Percentiles rank a stretch among this genome's conserved stretches.
Conservation (phyloP, 805 yeast genomes). For the Saccharomyces eubayanus region DNA sequence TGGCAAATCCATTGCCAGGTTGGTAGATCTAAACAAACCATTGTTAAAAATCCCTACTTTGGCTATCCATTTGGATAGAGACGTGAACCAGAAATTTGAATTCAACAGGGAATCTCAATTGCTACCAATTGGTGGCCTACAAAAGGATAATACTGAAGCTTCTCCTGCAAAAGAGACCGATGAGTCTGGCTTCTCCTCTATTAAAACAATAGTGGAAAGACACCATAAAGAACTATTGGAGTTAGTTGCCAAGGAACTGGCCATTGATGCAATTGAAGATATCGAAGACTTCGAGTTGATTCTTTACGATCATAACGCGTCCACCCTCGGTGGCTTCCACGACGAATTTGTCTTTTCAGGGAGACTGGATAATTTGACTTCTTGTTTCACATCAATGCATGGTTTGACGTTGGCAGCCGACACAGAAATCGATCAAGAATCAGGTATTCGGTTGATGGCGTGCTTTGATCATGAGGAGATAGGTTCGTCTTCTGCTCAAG, state of each 20-base stretch:
- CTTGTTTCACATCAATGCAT: slow-evolving; percentile 71
- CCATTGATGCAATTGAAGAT: slow-evolving; percentile 37
- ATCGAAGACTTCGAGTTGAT: slow-evolving; percentile 88
- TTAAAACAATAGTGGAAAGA: slow-evolving; percentile 57
- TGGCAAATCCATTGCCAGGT: slow-evolving; percentile 50
- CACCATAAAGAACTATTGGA: slow-evolving; percentile 68
- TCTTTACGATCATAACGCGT: slow-evolving; percentile 74
- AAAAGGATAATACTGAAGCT: slow-evolving; percentile 19
- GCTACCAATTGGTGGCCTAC: slow-evolving; percentile 74
- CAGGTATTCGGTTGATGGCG: slow-evolving; percentile 64
- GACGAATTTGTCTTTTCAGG: slow-evolving; percentile 90
- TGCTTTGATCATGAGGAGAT: slow-evolving; percentile 94
- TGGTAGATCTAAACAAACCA: slow-evolving; percentile 78
- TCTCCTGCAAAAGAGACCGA: slow-evolving; percentile 42
- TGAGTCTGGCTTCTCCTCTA: slow-evolving; percentile 49
- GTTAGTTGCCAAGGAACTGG: slow-evolving; percentile 58
- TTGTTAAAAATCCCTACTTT: slow-evolving; percentile 85
- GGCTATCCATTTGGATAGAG: slow-evolving; percentile 85
- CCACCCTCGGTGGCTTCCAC: slow-evolving; percentile 79
- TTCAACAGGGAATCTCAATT: slow-evolving; percentile 84
- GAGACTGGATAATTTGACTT: slow-evolving; percentile 81
- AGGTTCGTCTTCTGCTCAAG: slow-evolving; percentile 91
- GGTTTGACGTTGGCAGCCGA: slow-evolving; percentile 55
- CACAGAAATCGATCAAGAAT: slow-evolving; percentile 36
- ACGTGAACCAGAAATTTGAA: slow-evolving; percentile 68